Evolutionary conservation across 2,329 filamentous ascomycete species (phyloP), one percentile per base, ranked within the genome.

Genomic region (Calcarisporium arbuscula): DNA sequence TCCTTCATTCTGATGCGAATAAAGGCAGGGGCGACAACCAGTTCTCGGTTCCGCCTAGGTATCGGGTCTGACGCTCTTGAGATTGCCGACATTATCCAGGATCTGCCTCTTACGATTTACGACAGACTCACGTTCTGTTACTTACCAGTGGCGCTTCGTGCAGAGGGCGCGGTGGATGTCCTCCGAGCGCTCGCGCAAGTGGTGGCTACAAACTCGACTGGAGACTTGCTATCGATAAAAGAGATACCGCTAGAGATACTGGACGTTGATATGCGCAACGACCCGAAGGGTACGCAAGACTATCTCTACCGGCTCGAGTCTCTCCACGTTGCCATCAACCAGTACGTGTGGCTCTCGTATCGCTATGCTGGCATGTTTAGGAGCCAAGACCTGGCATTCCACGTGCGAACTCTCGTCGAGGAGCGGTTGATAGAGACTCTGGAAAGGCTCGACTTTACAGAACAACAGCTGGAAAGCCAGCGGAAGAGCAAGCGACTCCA

Each of bases 281-380:
- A 49, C 18, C 50, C 61, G 1, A 54, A 60, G 1, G 54, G 55
- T 1, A 55, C 58, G 11, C 61, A 70, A 34, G 56, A 65, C 0
- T 85, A 87, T 45, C 68, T 98, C 9, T 64, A 67, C 35, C 61
- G 68, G 8, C 66, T 96, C 15, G 92, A 98, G 56, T 57, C 65
- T 4, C 68, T 98, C 12, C 92, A 98, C 62, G 85, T 85, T 49
- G 70, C 77, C 19, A 65, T 98, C 23, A 86, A 90, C 28, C 65
- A 89, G 30, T 98, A 96, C 54, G 70, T 94, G 3, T 98, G 92
- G 92, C 69, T 98, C 12, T 90, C 85, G 48, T 96, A 90, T 59
- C 81, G 90, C 6, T 94, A 90, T 57, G 70, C 78, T 4, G 85
- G 85, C 31, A 71, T 94, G 32, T 94, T 95, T 57, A 73, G 67